Evolutionary conservation across 345 rosid species (phyloP).

Genomic region (Citrus hindsii): DNA sequence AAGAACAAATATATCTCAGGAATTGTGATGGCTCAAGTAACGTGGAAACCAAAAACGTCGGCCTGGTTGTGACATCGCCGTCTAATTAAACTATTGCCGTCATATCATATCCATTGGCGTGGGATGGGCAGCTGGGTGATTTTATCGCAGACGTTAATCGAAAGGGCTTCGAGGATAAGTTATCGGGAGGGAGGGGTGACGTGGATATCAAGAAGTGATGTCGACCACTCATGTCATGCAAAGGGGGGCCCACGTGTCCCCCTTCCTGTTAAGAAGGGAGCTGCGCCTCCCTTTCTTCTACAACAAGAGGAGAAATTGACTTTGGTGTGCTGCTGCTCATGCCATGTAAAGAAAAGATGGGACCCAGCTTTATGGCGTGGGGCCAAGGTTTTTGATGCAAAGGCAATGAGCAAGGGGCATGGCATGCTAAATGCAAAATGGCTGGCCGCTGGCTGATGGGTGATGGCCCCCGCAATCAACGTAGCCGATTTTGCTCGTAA

Average conservation of each 20-base stretch:
- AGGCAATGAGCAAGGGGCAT: not conserved
- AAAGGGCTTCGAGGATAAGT: no score
- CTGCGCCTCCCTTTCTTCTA: not conserved
- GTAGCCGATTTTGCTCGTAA: constrained; percentile 25
- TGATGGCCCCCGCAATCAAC: constrained; percentile 36
- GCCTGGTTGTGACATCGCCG: constrained; percentile 31
- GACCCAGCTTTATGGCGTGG: not conserved
- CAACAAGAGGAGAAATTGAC: no score
- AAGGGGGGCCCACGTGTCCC: constrained; percentile 33
- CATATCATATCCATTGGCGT: not conserved
- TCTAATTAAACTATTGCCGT: constrained; percentile 20
- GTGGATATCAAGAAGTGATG: constrained; percentile 47
- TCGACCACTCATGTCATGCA: constrained; percentile 34
- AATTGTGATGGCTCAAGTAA: constrained; percentile 17
- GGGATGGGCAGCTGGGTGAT: no score
- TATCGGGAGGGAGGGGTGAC: constrained; percentile 20
- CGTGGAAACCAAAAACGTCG: not conserved
- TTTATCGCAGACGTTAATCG: no score
- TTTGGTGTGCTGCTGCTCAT: not conserved
- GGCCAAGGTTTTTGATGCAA: not conserved
- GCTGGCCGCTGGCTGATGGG: not conserved
- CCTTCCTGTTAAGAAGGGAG: not conserved
- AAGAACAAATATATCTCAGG: not conserved
- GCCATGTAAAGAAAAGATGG: not conserved
- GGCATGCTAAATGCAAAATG: not conserved